phyloP scores from a whole-genome alignment of 2,329 filamentous ascomycete genomes.

The Eurotiales sp. region DNA sequence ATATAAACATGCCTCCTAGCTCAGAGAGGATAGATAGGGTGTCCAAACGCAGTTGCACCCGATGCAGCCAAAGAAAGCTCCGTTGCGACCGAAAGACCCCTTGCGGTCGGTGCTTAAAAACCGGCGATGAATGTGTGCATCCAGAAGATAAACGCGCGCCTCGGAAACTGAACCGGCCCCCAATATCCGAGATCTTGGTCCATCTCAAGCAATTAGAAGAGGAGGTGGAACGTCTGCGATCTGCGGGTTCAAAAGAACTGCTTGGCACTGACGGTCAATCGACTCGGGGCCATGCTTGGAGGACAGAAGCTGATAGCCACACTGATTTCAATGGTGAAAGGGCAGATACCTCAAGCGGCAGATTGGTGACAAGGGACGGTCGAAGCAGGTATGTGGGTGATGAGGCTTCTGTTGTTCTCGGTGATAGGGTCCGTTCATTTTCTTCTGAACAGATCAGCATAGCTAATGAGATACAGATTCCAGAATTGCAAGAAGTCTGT shows the following conservation, averaged over 20 bases:
- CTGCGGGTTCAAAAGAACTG: not conserved
- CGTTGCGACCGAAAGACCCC: slow-evolving; percentile 30
- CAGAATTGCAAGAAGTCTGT: slow-evolving; percentile 15
- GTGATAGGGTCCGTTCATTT: slow-evolving; percentile 14
- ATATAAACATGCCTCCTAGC: not conserved
- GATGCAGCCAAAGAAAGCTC: slow-evolving; percentile 31
- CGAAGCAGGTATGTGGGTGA: slow-evolving; percentile 19
- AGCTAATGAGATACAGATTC: slow-evolving; percentile 6
- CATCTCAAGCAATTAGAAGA: slow-evolving; percentile 19
- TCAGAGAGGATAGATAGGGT: not conserved
- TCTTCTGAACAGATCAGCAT: not conserved
- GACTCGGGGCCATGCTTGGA: not conserved
- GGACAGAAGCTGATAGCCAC: not conserved
- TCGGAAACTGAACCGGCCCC: slow-evolving; percentile 19
- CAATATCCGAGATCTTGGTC: slow-evolving; percentile 17
- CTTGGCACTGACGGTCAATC: not conserved
- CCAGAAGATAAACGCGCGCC: slow-evolving; percentile 19
- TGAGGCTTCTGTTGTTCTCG: slow-evolving; percentile 18
- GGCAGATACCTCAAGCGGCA: not conserved
- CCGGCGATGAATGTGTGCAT: slow-evolving; percentile 16
- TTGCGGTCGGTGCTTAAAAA: slow-evolving; percentile 21
- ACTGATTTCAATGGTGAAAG: not conserved
- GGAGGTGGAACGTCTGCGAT: slow-evolving; percentile 18
- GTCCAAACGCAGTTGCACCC: slow-evolving; percentile 23
- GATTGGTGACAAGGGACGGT: slow-evolving; percentile 8